Evolutionary conservation across 257 asterid species (phyloP).

Genomic region (Verbena officinalis): DNA sequence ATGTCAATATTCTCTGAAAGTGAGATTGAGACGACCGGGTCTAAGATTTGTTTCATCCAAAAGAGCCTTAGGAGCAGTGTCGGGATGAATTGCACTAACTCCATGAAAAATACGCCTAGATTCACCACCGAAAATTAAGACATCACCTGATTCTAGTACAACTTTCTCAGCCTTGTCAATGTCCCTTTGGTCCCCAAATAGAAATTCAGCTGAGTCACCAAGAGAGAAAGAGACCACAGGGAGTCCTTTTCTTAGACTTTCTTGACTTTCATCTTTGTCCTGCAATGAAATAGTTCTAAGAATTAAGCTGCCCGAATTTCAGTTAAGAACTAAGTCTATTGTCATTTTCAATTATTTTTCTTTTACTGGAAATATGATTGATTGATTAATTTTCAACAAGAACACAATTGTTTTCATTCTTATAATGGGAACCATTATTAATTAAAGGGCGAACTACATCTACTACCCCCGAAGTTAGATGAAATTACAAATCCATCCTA

Average conservation of each 20-base stretch:
- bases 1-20: conserved; percentile 67
- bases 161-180: conserved; percentile 48
- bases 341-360: no score
- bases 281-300: conserved; percentile 27
- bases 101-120: conserved; percentile 81
- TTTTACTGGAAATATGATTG: no score
- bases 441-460: no score
- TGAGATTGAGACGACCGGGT: conserved; percentile 83
- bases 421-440: no score
- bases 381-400: no score
- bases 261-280: conserved; percentile 80
- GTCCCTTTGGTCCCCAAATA: conserved; percentile 56
- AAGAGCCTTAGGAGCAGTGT: conserved; percentile 56
- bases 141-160: conserved; percentile 75
- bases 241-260: conserved; percentile 58
- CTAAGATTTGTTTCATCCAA: conserved; percentile 50
- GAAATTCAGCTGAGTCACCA: conserved; percentile 78
- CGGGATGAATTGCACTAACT: conserved; percentile 47
- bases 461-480: no score
- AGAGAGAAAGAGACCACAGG: conserved; percentile 89
- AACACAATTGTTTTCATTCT: no score
- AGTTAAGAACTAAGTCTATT: no score
- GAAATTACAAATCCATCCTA: no score
- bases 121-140: conserved; percentile 72
- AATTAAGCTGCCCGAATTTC: neutral